Evolutionary conservation across 768 basidiomycete genomes (phyloP).

Genomic region (Suillus occidentalis): DNA sequence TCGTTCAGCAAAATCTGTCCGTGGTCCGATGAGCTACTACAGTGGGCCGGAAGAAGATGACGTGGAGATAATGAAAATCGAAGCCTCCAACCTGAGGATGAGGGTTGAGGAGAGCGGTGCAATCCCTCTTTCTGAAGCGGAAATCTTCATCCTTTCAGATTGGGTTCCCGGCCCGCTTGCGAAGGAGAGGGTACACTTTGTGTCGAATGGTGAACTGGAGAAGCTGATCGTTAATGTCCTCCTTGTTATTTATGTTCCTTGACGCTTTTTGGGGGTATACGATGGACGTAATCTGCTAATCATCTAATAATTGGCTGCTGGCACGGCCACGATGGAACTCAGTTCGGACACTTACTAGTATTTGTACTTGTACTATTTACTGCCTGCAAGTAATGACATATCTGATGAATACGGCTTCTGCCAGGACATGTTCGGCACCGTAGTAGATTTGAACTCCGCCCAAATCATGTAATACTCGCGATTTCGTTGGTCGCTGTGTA

Average conservation of each 20-base stretch:
- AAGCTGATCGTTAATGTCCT: constrained; percentile 77
- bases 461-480: constrained; percentile 14
- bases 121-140: constrained; percentile 58
- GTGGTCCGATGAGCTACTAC: constrained; percentile 47
- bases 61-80: constrained; percentile 26
- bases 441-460: constrained; percentile 22
- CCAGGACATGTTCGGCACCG: constrained; percentile 1
- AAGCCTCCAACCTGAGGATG: constrained; percentile 42
- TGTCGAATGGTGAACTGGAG: constrained; percentile 64
- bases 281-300: constrained; percentile 1
- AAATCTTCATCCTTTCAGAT: constrained; percentile 62
- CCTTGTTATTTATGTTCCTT: constrained; percentile 68
- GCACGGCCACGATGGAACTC: neutral
- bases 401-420: neutral
- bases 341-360: neutral
- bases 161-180: constrained; percentile 47
- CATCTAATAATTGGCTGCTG: constrained; percentile 5
- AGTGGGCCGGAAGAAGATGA: constrained; percentile 42
- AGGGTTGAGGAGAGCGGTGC: constrained; percentile 72
- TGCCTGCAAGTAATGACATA: constrained; percentile 1
- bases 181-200: constrained; percentile 69
- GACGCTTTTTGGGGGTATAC: constrained; percentile 17
- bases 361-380: constrained; percentile 8
- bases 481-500: constrained; percentile 36
- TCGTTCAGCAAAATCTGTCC: constrained; percentile 34